Percentiles rank a stretch among this genome's conserved stretches.
These are phyloP conservation scores for Zoysia japonica DNA, from an alignment of 176 grass and related monocot genomes.

Conservation along the genomic window DNA sequence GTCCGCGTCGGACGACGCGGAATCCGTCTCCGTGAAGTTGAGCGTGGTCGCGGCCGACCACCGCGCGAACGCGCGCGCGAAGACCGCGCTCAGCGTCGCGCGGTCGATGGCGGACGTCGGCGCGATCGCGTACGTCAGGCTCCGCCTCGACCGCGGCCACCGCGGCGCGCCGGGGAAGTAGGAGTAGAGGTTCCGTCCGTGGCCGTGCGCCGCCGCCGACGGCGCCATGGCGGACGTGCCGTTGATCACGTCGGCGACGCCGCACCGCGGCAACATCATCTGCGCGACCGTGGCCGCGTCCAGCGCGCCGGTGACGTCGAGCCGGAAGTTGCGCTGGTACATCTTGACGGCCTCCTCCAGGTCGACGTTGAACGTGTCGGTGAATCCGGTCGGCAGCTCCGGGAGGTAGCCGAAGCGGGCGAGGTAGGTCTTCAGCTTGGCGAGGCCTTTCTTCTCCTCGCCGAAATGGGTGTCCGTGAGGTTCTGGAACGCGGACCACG, in stretches of 20 bases:
- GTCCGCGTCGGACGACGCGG: conserved; percentile 43
- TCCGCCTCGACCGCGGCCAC: conserved; percentile 57
- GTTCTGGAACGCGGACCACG: conserved; percentile 81
- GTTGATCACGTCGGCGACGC: conserved; percentile 81
- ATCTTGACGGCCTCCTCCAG: conserved; percentile 57
- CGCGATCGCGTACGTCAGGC: conserved; percentile 60
- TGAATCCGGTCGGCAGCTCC: conserved; percentile 42
- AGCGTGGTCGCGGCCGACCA: conserved; percentile 71
- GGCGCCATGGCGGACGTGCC: conserved; percentile 54
- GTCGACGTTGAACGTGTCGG: conserved; percentile 63
- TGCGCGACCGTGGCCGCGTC: conserved; percentile 59
- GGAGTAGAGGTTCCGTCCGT: conserved; percentile 71
- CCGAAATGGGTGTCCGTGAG: conserved; percentile 76
- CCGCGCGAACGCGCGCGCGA: conserved; percentile 69
- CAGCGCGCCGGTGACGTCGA: conserved; percentile 57
- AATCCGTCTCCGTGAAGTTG: conserved; percentile 66
- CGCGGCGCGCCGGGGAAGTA: conserved; percentile 67
- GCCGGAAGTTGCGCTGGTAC: conserved; percentile 76
- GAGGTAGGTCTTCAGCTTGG: conserved; percentile 72
- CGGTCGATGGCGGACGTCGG: conserved; percentile 55
- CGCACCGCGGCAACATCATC: conserved; percentile 80
- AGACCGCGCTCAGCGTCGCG: conserved; percentile 48
- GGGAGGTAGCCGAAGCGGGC: conserved; percentile 76
- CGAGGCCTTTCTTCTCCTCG: conserved; percentile 56
- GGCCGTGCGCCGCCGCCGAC: neutral